Evolutionary conservation across 164 flowering plant genomes (phyloP), one percentile per base, ranked within the genome.

Genomic region (grape (Vitis vinifera)): DNA sequence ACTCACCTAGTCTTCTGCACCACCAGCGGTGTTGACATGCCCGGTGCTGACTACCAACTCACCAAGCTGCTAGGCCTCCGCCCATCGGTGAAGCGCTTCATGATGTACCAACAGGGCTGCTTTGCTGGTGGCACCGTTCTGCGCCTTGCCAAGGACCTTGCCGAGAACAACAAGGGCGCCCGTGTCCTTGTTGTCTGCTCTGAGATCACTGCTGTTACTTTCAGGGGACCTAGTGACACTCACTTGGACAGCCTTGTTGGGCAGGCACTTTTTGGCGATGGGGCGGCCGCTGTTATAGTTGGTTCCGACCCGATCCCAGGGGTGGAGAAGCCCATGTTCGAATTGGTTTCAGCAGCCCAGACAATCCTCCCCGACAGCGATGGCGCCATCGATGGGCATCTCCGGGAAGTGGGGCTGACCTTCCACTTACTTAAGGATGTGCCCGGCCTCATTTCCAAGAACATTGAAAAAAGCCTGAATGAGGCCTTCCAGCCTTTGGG

Each of bases 1-100:
- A 81, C 88, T 80, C 88, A 85, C 77, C 60, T 85, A 13, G 75
- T 85, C 68, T 85, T 85, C 66, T 85, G 87, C 80, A 81, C 88
- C 55, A 83, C 83, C 17, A 79, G 82, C 50, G 87, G 82, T 0
- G 82, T 81, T 9, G 84, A 83, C 85, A 79, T 85, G 85, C 88
- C 88, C 47, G 88, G 86, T 9, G 81, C 77, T 29, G 86, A 85
- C 70, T 83, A 79, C 78, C 84, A 80, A 65, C 83, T 85, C 71
- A 78, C 83, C 62, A 83, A 83, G 80, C 82, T 83, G 62, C 75
- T 85, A 13, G 88, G 86, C 73, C 85, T 85, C 19, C 80, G 85
- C 30, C 84, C 88, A 6, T 82, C 88, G 37, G 84, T 84, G 53
- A 82, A 80, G 79, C 79, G 88, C 11, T 68, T 80, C 77, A 82